Conservation (phyloP, 495 filamentous ascomycete species). For the Neurospora sp. region DNA sequence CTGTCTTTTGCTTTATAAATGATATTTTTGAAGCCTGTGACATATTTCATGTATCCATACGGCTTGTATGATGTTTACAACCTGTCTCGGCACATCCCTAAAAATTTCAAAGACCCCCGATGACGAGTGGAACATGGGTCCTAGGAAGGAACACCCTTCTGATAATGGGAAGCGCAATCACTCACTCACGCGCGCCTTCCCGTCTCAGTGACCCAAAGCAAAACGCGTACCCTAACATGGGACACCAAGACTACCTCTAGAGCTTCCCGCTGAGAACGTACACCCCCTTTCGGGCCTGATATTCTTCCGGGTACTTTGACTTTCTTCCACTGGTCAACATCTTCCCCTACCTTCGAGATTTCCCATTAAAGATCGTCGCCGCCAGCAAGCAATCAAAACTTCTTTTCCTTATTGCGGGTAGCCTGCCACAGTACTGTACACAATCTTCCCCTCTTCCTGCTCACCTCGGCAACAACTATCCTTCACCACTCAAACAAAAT, state of each 20-base stretch:
- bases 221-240: neutral
- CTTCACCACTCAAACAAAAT: neutral
- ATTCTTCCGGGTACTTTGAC: neutral
- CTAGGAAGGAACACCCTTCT: neutral
- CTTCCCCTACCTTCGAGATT: neutral
- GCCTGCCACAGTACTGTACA: neutral
- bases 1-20: neutral
- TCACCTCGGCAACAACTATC: neutral
- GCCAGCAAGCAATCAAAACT: neutral
- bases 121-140: neutral
- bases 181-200: neutral
- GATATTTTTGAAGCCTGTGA: neutral
- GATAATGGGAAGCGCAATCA: neutral
- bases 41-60: neutral
- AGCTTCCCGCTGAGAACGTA: neutral
- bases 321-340: neutral
- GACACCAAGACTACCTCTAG: neutral
- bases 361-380: neutral
- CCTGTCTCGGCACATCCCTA: neutral
- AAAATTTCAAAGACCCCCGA: neutral
- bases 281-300: neutral
- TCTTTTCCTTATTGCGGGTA: neutral
- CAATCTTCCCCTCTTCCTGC: neutral
- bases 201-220: neutral
- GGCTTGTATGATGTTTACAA: neutral